Base-by-base conservation (phyloP, 1,139 yeast species). In the Hansenula lynferdii region DNA sequence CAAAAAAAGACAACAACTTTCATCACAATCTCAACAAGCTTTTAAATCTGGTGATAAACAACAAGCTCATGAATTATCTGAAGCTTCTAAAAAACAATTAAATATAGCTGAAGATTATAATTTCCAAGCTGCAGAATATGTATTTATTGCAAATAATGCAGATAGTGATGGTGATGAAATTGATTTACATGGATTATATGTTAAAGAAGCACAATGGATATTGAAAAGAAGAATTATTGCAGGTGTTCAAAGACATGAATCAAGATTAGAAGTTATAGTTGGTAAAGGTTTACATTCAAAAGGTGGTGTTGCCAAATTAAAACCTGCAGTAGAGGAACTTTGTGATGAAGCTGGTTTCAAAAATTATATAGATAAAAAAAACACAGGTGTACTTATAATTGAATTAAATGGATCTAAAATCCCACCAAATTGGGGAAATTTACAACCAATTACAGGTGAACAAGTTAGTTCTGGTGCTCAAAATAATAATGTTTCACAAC, bases 241-340 rank as follows among this genome's bases (percentile, higher is more conserved):
- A 24, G 85, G 80, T 40, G 69, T 76, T 16, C 63, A 68, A 33
- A 72, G 85, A 34, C 68, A 75, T 43, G 95, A 87, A 55, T 53
- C 68, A 2, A 69, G 67, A 37, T 58, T 78, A 40, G 65, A 72
- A 42, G 86, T 86, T 16, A 90, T 92, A 57, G 97, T 89, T 10
- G 97, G 97, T n/a, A 90, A 90, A 61, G 98, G 97, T 11, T 57
- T 79, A 37, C 97, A 92, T 58, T 85, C 96, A 0, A 70, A 73
- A 36, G 69, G 79, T 49, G 95, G 95, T 24, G 75, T 86, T 36
- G 92, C 96, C 36, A 90, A 89, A 61, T 64, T 92, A 51, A 85
- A 83, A 59, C 97, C 97, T 1, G 97, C 97, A 0, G 79, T 89
- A 15, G 92, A 85, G 54, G 74, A 78, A 33, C 64, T 87, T 57